phyloP scores from a whole-genome alignment of 2,329 filamentous ascomycete species.

The Eutypella sp. region DNA sequence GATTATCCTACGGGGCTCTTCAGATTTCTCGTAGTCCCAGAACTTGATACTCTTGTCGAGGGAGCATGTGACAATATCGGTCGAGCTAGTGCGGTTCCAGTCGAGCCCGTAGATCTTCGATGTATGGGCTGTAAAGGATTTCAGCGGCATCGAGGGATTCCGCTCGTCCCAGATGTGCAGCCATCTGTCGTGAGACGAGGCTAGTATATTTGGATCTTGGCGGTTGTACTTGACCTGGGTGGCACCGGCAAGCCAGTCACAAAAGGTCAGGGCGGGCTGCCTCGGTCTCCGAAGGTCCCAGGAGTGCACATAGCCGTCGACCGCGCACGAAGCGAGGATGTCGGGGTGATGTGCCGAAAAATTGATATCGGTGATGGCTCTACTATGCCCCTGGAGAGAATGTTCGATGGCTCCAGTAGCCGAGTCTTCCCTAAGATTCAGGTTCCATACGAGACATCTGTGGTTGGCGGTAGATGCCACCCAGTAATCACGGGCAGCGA shows the following conservation, averaged over 20 bases:
- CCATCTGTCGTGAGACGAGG: slow-evolving; percentile 84
- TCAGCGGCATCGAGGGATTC: slow-evolving; percentile 70
- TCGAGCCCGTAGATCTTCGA: slow-evolving; percentile 96
- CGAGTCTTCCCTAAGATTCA: slow-evolving; percentile 73
- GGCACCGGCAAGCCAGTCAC: slow-evolving; percentile 88
- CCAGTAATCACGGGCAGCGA: slow-evolving; percentile 85
- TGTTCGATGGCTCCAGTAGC: slow-evolving; percentile 70
- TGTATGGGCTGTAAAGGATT: slow-evolving; percentile 79
- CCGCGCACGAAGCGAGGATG: slow-evolving; percentile 80
- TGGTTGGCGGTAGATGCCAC: slow-evolving; percentile 92
- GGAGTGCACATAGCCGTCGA: slow-evolving; percentile 88
- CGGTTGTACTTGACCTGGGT: slow-evolving; percentile 95
- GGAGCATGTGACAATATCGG: slow-evolving; percentile 78
- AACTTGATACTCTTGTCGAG: slow-evolving; percentile 90
- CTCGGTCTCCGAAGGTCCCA: slow-evolving; percentile 79
- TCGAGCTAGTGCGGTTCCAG: slow-evolving; percentile 76
- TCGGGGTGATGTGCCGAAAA: slow-evolving; percentile 92
- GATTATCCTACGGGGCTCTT: slow-evolving; percentile 71
- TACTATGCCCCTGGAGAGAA: slow-evolving; percentile 76
- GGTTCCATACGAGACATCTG: slow-evolving; percentile 89
- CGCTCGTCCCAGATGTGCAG: slow-evolving; percentile 88
- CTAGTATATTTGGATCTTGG: slow-evolving; percentile 78
- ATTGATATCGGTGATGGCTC: slow-evolving; percentile 94
- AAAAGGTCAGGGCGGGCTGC: slow-evolving; percentile 73
- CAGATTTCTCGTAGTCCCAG: slow-evolving; percentile 69